Conservation (phyloP, 345 rosid species). For the Salix brachista region DNA sequence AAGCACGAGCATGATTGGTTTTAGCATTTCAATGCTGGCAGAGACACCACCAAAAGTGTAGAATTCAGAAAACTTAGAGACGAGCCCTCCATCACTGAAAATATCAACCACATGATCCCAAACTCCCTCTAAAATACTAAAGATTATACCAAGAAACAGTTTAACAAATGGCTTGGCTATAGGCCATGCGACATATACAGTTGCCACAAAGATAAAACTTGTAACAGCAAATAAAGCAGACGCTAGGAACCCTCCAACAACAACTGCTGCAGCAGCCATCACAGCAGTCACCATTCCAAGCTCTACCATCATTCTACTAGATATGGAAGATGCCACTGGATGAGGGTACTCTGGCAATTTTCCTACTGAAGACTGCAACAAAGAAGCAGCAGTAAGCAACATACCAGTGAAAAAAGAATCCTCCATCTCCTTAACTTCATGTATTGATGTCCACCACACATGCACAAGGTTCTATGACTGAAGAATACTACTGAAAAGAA, state of each 20-base stretch:
- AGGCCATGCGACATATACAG: conserved; percentile 84
- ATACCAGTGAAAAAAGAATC: background rate
- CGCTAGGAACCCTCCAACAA: conserved; percentile 84
- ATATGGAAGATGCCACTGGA: conserved; percentile 88
- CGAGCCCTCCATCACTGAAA: conserved; percentile 60
- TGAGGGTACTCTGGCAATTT: conserved; percentile 68
- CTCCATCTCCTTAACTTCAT: background rate
- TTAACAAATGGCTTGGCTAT: conserved; percentile 65
- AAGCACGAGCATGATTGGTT: conserved; percentile 67
- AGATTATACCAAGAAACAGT: conserved; percentile 52
- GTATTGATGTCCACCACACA: background rate
- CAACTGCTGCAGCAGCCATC: conserved; percentile 80
- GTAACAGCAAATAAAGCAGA: conserved; percentile 85
- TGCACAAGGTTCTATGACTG: background rate
- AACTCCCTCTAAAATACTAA: conserved; percentile 51
- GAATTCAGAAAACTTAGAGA: conserved; percentile 57
- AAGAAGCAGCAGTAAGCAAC: conserved; percentile 11
- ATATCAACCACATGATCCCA: conserved; percentile 62
- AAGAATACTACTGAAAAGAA: background rate
- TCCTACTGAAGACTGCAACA: conserved; percentile 73
- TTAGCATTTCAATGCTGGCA: conserved; percentile 73
- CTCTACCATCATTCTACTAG: conserved; percentile 94
- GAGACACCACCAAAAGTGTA: conserved; percentile 76
- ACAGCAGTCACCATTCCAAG: conserved; percentile 84
- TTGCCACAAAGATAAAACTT: conserved; percentile 59